A percentile compares a stretch with the other conserved stretches of the same genome.
These are phyloP conservation scores for Boletus rex-veris DNA, from an alignment of 768 basidiomycete species.

Conservation along the genomic window DNA sequence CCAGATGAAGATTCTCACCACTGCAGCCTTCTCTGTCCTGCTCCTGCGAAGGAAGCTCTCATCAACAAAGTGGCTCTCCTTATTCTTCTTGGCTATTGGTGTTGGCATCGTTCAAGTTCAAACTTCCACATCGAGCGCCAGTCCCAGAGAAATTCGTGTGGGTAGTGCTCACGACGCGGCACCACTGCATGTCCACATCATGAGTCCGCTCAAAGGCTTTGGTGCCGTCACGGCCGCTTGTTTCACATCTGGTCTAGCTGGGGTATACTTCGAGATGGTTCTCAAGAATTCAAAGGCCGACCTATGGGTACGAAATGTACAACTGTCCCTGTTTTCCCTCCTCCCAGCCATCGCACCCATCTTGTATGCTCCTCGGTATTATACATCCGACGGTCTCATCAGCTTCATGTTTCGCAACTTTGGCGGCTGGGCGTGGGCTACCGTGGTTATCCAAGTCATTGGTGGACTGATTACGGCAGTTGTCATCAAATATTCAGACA, in stretches of 20 bases:
- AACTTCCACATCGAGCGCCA: conserved; percentile 40
- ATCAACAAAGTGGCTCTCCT: conserved; percentile 77
- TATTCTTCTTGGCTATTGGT: conserved; percentile 86
- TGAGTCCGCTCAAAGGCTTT: conserved; percentile 82
- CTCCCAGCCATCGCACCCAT: conserved; percentile 85
- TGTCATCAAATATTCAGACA: conserved; percentile 96
- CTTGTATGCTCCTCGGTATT: conserved; percentile 47
- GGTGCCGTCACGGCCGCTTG: conserved; percentile 81
- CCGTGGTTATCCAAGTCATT: conserved; percentile 84
- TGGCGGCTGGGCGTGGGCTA: conserved; percentile 93
- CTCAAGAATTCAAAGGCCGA: conserved; percentile 81
- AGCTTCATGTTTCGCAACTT: conserved; percentile 77
- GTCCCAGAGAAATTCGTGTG: conserved; percentile 40
- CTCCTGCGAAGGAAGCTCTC: conserved; percentile 75
- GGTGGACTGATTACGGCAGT: conserved; percentile 92
- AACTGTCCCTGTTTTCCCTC: conserved; percentile 85
- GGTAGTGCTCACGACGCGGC: conserved; percentile 69
- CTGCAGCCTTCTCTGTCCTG: conserved; percentile 86
- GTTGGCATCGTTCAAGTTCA: conserved; percentile 96
- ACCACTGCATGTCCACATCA: conserved; percentile 59
- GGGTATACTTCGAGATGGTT: conserved; percentile 94
- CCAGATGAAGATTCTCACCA: conserved; percentile 98
- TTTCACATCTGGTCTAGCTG: conserved; percentile 86
- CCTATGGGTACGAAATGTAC: conserved; percentile 88
- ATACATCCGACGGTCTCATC: conserved; percentile 48